phyloP scores from a whole-genome alignment of 192 early-diverging fungal species.

The Backusella sp. region DNA sequence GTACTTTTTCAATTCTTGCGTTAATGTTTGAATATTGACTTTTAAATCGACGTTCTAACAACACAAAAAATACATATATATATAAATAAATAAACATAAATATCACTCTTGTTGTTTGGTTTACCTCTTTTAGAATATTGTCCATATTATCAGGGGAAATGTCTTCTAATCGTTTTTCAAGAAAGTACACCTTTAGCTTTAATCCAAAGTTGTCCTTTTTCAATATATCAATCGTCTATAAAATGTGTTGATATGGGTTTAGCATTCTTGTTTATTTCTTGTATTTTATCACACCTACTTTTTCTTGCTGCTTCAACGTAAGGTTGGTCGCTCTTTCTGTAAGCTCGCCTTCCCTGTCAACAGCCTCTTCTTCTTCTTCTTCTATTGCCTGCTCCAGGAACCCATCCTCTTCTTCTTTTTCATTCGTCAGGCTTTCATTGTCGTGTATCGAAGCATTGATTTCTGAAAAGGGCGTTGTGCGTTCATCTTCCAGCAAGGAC shows the following conservation, averaged over 20 bases:
- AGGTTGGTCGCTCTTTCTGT: constrained; percentile 26
- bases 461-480: background rate
- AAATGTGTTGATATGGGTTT: background rate
- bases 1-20: constrained; percentile 44
- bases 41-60: constrained; percentile 52
- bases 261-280: background rate
- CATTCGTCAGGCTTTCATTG: background rate
- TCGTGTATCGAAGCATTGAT: background rate
- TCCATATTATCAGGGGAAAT: constrained; percentile 55
- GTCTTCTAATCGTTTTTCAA: constrained; percentile 50
- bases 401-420: background rate
- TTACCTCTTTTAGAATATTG: constrained; percentile 52
- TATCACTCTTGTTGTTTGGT: no score
- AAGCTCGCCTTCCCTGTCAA: background rate
- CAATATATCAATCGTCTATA: constrained; percentile 52
- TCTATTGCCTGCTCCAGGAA: background rate
- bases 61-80: background rate
- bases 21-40: constrained; percentile 45
- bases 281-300: constrained; percentile 24
- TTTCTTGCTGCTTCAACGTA: constrained; percentile 55
- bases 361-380: background rate
- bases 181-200: constrained; percentile 52
- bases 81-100: background rate
- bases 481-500: constrained; percentile 5
- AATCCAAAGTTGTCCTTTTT: constrained; percentile 56